These are phyloP conservation scores for Straminergon stramineum DNA, from an alignment of 225 moss, liverwort and hornwort genomes.

Conservation along the genomic window DNA sequence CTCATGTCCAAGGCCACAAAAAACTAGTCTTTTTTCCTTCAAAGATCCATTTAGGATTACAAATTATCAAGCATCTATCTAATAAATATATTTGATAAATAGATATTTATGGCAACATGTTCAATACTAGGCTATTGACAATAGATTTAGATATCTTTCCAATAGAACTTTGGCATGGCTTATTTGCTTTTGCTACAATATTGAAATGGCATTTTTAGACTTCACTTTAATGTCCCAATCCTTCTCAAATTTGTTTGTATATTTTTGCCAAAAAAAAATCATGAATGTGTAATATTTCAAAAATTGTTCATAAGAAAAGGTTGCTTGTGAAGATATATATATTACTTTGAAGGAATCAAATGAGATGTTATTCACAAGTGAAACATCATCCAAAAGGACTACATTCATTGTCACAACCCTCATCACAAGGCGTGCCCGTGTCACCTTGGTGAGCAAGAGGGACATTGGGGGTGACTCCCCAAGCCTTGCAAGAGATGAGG, in stretches of 20 bases:
- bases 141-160: fast-evolving
- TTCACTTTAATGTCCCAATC: not conserved
- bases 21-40: not conserved
- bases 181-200: not conserved
- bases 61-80: not conserved
- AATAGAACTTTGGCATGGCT: not conserved
- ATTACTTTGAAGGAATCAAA: not conserved
- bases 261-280: not conserved
- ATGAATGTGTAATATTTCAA: too few species aligned
- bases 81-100: not conserved
- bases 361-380: not conserved
- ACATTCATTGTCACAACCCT: too few species aligned
- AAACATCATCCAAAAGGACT: not conserved
- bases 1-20: not conserved
- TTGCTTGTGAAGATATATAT: not conserved
- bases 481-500: too few species aligned
- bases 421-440: too few species aligned
- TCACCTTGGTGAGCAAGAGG: too few species aligned
- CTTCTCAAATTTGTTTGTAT: not conserved
- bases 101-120: not conserved
- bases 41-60: not conserved
- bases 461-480: too few species aligned
- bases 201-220: not conserved
- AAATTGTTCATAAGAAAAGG: not conserved
- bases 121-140: not conserved